Evolutionary conservation across 257 asterid species (phyloP), one percentile per base, ranked within the genome.

Genomic region (Solanum chmielewskii): DNA sequence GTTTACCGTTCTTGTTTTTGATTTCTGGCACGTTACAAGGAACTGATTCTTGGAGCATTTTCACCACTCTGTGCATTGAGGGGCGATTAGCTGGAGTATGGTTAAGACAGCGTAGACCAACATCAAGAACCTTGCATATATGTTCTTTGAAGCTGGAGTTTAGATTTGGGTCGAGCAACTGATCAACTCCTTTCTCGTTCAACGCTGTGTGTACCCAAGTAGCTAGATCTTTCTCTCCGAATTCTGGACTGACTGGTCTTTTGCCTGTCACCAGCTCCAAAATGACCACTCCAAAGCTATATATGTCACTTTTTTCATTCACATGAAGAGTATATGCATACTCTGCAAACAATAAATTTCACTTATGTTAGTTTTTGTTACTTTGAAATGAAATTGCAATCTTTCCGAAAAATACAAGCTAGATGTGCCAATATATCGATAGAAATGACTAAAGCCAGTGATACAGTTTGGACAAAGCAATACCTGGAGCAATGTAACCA

Each of bases 401-500:
- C 18, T 80, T 80, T 18, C 12, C 1, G 13, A 16, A 80, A 80
- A 49, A 47, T n/a, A 29, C 37, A 84, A 64, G 86, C 11, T 84
- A 41, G 27, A 84, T 42, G 4, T 42, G 41, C 3, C 29, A 66
- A 64, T 13, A n/a, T 39, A 41, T 42, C 23, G 10, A 31, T 62
- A 12, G 7, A 11, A 44, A 62, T 83, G 49, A 27, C 47, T 29
- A 21, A 33, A 27, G 62, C 16, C 5, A 21, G 68, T 68, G 23
- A 21, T 29, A 66, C 47, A 64, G 15, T 21, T 18, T 42, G 47
- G 14, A 70, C 31, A 31, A 31, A 41, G 80, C n/a, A 52, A 68
- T 91, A 94, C 99, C 98, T 91, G 99, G 99, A 18, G 98, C 99
- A 90, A 96, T 95, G 92, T 96, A 96, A 62, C 99, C 99, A 29